These are phyloP conservation scores for Yamadazyma laniorum DNA, from an alignment of 805 yeast species.

Conservation along the genomic window DNA sequence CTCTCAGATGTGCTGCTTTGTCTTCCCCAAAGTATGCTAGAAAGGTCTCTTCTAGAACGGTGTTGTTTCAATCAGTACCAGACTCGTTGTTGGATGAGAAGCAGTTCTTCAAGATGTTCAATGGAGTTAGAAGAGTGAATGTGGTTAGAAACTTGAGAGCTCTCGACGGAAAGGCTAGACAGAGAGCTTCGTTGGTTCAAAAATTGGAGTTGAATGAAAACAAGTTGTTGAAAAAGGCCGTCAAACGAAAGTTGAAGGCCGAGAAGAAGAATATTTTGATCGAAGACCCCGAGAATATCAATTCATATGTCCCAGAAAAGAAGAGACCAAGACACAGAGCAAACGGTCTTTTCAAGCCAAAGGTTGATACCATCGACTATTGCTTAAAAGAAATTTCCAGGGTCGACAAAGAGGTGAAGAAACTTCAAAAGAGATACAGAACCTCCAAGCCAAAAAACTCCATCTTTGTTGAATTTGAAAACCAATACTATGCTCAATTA, in stretches of 20 bases:
- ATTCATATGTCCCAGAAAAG: constrained; percentile 58
- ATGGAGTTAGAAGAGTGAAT: constrained; percentile 81
- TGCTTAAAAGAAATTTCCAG: constrained; percentile 57
- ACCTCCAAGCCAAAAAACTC: constrained; percentile 67
- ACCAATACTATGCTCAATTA: constrained; percentile 71
- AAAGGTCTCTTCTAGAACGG: constrained; percentile 73
- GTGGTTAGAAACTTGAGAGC: constrained; percentile 64
- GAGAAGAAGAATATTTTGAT: constrained; percentile 60
- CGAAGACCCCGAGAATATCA: constrained; percentile 47
- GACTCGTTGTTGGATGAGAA: constrained; percentile 66
- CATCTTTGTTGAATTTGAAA: constrained; percentile 73
- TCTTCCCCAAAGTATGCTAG: constrained; percentile 80
- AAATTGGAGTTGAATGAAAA: constrained; percentile 69
- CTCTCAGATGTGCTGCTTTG: constrained; percentile 72
- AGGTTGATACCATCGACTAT: constrained; percentile 61
- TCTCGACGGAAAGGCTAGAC: constrained; percentile 53
- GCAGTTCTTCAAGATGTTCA: constrained; percentile 71
- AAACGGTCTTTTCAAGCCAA: constrained; percentile 46
- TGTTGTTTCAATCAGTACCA: constrained; percentile 82
- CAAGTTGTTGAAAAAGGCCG: constrained; percentile 55
- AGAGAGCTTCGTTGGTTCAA: constrained; percentile 58
- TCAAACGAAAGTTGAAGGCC: constrained; percentile 60
- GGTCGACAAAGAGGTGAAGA: constrained; percentile 54
- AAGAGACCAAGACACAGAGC: constrained; percentile 62
- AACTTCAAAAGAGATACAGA: constrained; percentile 51